phyloP scores from a whole-genome alignment of 257 asterid species.

The Solanum sparsipilum region DNA sequence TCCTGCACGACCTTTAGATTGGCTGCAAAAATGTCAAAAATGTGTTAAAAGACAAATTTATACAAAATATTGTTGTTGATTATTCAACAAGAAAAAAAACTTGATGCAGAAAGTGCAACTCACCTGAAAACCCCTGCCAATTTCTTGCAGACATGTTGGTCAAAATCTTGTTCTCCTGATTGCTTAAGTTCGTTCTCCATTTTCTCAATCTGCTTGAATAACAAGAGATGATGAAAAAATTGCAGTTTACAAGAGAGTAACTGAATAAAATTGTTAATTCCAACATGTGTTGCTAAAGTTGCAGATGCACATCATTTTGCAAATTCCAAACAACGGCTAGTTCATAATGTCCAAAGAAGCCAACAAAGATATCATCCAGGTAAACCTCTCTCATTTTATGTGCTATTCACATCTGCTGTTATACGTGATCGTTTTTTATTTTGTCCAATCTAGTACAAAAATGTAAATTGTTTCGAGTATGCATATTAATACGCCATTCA shows the following conservation, averaged over 20 bases:
- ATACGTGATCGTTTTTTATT: background rate
- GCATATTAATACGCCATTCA: background rate
- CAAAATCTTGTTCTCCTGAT: conserved; percentile 25
- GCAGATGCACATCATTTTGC: background rate
- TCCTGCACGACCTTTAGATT: conserved; percentile 81
- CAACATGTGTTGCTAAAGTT: background rate
- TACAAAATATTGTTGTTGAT: background rate
- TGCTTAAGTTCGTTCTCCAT: conserved; percentile 43
- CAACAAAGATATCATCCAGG: background rate
- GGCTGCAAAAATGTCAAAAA: conserved; percentile 33
- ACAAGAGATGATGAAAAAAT: background rate
- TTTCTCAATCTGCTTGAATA: conserved; percentile 37
- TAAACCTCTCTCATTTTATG: background rate
- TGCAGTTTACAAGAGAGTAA: background rate
- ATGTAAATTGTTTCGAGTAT: background rate
- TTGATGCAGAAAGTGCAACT: conserved; percentile 4
- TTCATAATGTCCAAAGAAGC: background rate
- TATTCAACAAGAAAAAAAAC: background rate
- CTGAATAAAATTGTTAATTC: background rate
- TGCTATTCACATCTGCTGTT: background rate
- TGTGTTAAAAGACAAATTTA: background rate
- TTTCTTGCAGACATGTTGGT: conserved; percentile 47
- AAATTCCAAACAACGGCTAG: background rate
- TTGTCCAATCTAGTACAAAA: background rate
- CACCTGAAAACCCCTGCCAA: conserved; percentile 56